Evolutionary conservation across 176 grass and related monocot genomes (phyloP).

Genomic region (Paspalum notatum): DNA sequence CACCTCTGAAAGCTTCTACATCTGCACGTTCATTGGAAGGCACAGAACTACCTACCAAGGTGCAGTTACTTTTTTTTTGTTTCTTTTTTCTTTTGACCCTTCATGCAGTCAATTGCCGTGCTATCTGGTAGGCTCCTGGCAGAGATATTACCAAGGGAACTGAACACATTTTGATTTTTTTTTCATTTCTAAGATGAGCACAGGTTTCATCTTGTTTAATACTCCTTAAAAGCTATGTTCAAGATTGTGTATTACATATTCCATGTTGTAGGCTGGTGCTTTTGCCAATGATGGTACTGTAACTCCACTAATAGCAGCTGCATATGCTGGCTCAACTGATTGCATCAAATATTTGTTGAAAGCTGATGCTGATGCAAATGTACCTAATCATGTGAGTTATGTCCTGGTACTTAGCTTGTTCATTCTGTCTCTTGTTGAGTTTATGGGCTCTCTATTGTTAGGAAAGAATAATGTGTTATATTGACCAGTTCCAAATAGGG

Average conservation of each 20-base stretch:
- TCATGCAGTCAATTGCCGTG: neutral
- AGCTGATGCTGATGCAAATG: slow-evolving; percentile 13
- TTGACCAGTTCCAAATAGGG: no score
- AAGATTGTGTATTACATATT: neutral
- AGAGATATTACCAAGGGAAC: neutral
- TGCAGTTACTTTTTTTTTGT: neutral
- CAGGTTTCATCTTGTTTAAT: neutral
- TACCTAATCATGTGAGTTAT: slow-evolving; percentile 7
- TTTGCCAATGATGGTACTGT: neutral
- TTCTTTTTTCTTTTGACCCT: neutral
- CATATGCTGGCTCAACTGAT: slow-evolving; percentile 19
- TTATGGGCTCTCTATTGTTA: neutral
- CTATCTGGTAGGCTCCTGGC: neutral
- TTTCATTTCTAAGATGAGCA: neutral
- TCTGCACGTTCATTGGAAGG: neutral
- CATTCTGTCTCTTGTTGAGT: neutral
- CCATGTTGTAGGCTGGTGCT: neutral
- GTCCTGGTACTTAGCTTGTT: neutral
- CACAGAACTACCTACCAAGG: neutral
- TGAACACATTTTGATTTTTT: neutral
- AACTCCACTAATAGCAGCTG: slow-evolving; percentile 13
- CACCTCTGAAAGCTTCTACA: neutral
- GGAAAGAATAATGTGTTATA: no score
- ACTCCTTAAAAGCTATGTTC: neutral
- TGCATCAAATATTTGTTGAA: slow-evolving; percentile 14